Conservation (phyloP, 345 rosid genomes). For the Citrus unshiu region DNA sequence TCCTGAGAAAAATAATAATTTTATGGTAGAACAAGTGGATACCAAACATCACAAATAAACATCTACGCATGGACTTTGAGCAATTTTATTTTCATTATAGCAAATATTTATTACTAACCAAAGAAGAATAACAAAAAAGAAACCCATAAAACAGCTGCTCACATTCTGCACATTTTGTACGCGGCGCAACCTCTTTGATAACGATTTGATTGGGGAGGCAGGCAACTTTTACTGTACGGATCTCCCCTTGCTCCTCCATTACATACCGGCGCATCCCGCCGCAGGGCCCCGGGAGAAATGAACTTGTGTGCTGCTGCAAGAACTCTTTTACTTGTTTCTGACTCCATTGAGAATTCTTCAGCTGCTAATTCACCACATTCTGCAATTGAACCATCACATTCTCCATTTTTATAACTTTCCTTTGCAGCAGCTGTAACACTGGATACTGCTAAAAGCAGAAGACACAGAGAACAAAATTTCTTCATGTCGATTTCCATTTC, state of each 20-base stretch:
- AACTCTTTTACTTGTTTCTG: slow-evolving; percentile 7
- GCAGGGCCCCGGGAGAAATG: slow-evolving; percentile 9
- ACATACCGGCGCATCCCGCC: slow-evolving; percentile 1
- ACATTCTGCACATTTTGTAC: slow-evolving; percentile 12
- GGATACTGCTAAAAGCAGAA: neutral
- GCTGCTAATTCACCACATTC: slow-evolving; percentile 8
- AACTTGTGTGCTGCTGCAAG: neutral
- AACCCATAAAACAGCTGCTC: neutral
- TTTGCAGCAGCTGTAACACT: neutral
- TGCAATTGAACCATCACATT: slow-evolving; percentile 6
- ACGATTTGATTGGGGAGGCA: slow-evolving; percentile 11
- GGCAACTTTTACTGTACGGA: slow-evolving; percentile 14
- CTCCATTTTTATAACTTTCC: neutral
- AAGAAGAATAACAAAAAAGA: neutral
- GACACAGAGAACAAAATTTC: neutral
- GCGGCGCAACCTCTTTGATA: slow-evolving; percentile 15
- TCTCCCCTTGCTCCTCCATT: neutral
- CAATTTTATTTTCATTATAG: neutral
- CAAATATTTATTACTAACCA: neutral
- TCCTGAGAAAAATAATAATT: too few relatives aligned
- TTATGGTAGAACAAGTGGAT: neutral
- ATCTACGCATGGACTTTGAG: neutral
- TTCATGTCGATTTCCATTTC: slow-evolving; percentile 4
- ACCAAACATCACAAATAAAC: neutral
- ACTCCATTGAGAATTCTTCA: slow-evolving; percentile 12